Base-by-base conservation (phyloP, 2,329 filamentous ascomycete species). In the Aotearoamyces nothofagi region DNA sequence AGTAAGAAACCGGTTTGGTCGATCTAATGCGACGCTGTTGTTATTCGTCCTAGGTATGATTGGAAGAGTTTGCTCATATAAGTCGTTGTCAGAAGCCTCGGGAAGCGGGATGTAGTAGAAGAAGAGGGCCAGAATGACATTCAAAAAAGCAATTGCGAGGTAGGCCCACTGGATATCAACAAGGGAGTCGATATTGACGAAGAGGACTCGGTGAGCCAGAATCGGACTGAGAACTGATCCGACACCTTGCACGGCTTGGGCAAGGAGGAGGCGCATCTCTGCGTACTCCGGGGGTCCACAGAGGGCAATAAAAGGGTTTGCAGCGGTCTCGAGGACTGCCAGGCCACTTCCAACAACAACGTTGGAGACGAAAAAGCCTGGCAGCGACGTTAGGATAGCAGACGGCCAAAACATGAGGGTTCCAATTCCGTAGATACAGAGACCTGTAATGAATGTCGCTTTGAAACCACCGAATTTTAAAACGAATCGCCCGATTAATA, bases 361-460 rank as follows among this genome's bases (percentile, higher is more conserved):
- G 38, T 62, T 73, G 41, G 65, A 73, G 27, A 78, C 67, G 51
- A 83, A 73, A 52, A 87, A 90, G 2, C 82, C 82, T 10, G 72
- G 67, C 40, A 80, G 90, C 2, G 78, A 81, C 24, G 65, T 63
- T 34, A 82, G 66, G 7, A 86, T 69, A 5, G 76, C 78, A 2
- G 75, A 78, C 0, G 81, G 81, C 81, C 80, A 90, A 55, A 87
- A 86, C 55, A 84, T 82, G 38, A 87, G 69, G n/a, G 78, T 81
- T 2, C 77, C 78, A 4, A 70, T 60, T 2, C 76, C 77, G 46
- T 86, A 87, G 30, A 87, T 74, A 38, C 63, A 66, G 4, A 87
- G 58, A 1, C 81, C 81, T 15, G 75, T 61, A 34, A 90, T 86
- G 41, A 90, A 86, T 0, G 79, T 82, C 23, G 71, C 71, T 39